Evolutionary conservation across 176 grass and related monocot species (phyloP), one percentile per base, ranked within the genome.

Genomic region (Hordeum vulgare): DNA sequence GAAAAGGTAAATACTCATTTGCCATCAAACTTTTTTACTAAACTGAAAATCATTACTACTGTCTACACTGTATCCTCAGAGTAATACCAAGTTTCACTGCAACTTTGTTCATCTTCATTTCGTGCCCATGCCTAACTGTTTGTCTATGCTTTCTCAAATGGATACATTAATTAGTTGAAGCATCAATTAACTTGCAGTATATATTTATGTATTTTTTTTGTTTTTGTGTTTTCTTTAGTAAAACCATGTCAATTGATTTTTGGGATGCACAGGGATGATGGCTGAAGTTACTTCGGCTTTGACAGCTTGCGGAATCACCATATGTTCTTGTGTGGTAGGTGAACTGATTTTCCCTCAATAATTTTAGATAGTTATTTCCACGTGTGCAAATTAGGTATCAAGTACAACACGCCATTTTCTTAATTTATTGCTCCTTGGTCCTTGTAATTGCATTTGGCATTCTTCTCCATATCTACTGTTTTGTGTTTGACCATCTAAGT

Each of bases 291-390:
- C 91, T 37, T 90, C 93, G 6, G 89, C 93, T 37, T 83, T 99
- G 65, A 92, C 96, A 75, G 96, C 91, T 71, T 89, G 84, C 28
- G 91, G 96, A 78, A 94, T 99, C 77, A 88, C 76, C 61, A 89
- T 99, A 81, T 92, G 91, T 68, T 96, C 91, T 79, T 99, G 93
- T 77, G 93, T 85, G 91, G 96, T 99, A 90, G 12, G 89, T 81
- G 76, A 71, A 86, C 54, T 61, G 15, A 60, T 53, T 26, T 78
- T 59, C 54, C 74, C 49, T 82, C 36, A 17, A 58, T 71, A 35
- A 64, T 82, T 45, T 35, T 17, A 44, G 21, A 68, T 14, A 60
- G 6, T 81, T 63, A 26, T 29, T 29, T 71, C 62, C 20, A 13
- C 58, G 76, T 45, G 11, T 31, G 36, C n/a, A 61, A 61, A 26